phyloP scores from a whole-genome alignment of 129 eudicot genomes.

The Solidago caesia region DNA sequence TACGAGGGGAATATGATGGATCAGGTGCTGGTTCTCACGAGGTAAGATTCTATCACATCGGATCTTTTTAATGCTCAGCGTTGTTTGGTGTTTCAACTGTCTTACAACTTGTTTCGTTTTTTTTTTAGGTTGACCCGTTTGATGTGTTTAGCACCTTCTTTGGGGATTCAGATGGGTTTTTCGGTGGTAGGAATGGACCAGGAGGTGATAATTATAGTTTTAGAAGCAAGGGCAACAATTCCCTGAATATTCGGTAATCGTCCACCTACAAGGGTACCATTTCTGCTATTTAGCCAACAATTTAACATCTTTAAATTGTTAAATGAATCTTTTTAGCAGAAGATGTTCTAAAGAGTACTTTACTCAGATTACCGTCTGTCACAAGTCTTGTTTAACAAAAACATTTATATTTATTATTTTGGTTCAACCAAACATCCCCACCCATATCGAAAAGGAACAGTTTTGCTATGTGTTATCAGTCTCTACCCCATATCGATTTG shows the following conservation, averaged over 20 bases:
- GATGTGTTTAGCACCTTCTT: constrained; percentile 75
- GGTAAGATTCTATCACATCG: constrained; percentile 42
- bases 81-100: neutral
- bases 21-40: constrained; percentile 50
- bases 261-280: constrained; percentile 26
- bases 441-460: no score
- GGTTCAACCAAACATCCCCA: no score
- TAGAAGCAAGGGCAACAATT: constrained; percentile 44
- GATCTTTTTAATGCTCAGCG: neutral
- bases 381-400: neutral
- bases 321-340: constrained; percentile 9
- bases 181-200: constrained; percentile 57
- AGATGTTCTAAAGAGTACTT: constrained; percentile 5
- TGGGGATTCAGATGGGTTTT: constrained; percentile 67
- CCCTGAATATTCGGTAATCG: constrained; percentile 76
- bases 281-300: constrained; percentile 15
- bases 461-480: neutral
- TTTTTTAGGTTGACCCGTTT: constrained; percentile 76
- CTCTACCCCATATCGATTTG: neutral
- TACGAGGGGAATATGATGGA: constrained; percentile 61
- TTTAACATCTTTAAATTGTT: neutral
- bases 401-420: no score
- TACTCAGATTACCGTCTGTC: neutral
- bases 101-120: neutral
- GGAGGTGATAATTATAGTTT: constrained; percentile 46